Base-by-base conservation (phyloP, 179 eudicot genomes). In the Pouteria campechiana region DNA sequence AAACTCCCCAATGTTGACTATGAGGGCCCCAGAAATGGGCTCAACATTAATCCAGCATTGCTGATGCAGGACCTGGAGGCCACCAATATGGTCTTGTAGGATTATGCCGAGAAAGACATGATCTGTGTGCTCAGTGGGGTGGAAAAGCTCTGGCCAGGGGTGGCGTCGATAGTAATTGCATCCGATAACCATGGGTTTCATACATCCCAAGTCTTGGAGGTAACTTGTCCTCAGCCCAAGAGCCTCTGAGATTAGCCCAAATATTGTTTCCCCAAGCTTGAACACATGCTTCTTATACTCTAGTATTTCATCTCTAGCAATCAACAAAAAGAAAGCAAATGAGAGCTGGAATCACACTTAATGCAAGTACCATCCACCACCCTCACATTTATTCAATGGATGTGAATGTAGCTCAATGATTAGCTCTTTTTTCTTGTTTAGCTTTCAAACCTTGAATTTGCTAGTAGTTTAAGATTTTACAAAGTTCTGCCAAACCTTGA, bases 11-110 rank as follows among this genome's bases (percentile, higher is more conserved):
- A 59, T 27, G 29, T 59, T 44, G 1, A 50, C 31, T 14, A 59
- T 24, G 7, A 59, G 25, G 6, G 39, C 46, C 10, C 46, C 57
- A 29, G 32, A 40, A 18, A 50, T 3, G 17, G 46, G 39, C 37
- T 56, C 44, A 12, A 58, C 59, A 25, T 71, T 63, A 20, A 61
- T 18, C 72, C 72, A 61, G 5, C 46, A 37, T 30, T 67, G 38
- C 23, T 65, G 33, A 36, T 35, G 45, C 20, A 36, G 49, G 4
- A 61, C 58, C 11, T 71, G 77, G 5, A 71, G 66, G 7, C 69
- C 77, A 18, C 66, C 65, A 12, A 66, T 17, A 12, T 44, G 35
- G 32, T 68, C 74, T 20, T 63, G 65, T 3, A 58, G 14, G 7
- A 68, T 48, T 3, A 68, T 17, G 1, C 65, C 63, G 0, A 68